Evolutionary conservation across 1,139 yeast species (phyloP).

Genomic region (Taiozyma onychis): DNA sequence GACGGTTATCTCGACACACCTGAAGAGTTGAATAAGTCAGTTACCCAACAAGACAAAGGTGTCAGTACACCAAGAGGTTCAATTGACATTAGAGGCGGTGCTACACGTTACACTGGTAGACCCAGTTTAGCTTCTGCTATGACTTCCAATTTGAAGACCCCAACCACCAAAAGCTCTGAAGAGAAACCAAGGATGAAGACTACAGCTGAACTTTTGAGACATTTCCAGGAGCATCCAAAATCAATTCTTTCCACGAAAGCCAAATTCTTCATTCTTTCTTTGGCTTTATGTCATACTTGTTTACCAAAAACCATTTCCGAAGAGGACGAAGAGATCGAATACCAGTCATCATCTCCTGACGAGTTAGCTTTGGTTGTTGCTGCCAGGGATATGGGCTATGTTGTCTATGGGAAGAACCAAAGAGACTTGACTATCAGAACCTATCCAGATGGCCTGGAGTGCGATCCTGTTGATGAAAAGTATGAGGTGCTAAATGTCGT

Average conservation of each 20-base stretch:
- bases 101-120: slow-evolving; percentile 39
- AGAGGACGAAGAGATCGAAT: slow-evolving; percentile 50
- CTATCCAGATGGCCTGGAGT: slow-evolving; percentile 76
- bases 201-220: slow-evolving; percentile 58
- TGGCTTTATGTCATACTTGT: slow-evolving; percentile 89
- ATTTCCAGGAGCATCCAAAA: slow-evolving; percentile 67
- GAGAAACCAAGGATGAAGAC: slow-evolving; percentile 34
- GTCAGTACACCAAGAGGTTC: slow-evolving; percentile 24
- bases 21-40: not conserved
- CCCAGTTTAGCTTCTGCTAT: slow-evolving; percentile 45
- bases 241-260: slow-evolving; percentile 67
- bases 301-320: slow-evolving; percentile 52
- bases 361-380: slow-evolving; percentile 91
- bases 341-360: slow-evolving; percentile 95
- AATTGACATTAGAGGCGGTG: slow-evolving; percentile 33
- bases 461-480: slow-evolving; percentile 54
- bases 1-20: not conserved
- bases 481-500: slow-evolving; percentile 75
- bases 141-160: slow-evolving; percentile 1
- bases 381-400: slow-evolving; percentile 89
- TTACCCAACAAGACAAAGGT: not conserved
- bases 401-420: slow-evolving; percentile 64
- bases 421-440: slow-evolving; percentile 60
- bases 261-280: slow-evolving; percentile 68
- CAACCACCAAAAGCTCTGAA: not conserved